Conservation (phyloP, 2,329 filamentous ascomycete species). For the Monilinia fructigena region DNA sequence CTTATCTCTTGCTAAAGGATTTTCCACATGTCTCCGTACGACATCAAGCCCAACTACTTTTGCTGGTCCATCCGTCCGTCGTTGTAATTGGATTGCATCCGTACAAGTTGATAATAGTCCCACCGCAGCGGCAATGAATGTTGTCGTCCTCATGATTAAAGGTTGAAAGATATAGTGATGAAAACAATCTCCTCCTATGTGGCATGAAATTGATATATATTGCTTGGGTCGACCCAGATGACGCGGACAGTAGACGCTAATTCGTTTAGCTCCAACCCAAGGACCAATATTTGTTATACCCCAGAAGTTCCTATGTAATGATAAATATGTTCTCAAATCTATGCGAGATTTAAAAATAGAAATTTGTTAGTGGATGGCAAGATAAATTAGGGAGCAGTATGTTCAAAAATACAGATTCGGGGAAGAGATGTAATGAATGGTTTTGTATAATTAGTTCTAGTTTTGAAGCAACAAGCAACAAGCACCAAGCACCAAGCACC, state of each 20-base stretch:
- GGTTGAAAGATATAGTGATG: background rate
- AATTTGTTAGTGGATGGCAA: background rate
- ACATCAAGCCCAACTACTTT: slow-evolving; percentile 39
- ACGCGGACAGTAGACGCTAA: slow-evolving; percentile 28
- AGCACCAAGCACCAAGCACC: background rate
- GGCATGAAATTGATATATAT: slow-evolving; percentile 17
- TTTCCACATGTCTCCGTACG: slow-evolving; percentile 31
- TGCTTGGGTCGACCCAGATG: slow-evolving; percentile 23
- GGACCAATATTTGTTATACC: slow-evolving; percentile 7
- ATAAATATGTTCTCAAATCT: background rate
- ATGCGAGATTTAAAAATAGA: background rate
- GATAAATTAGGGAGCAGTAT: background rate
- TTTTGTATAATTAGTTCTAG: too few species aligned
- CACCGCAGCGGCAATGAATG: slow-evolving; percentile 34
- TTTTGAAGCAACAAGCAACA: background rate
- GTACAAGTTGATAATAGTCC: slow-evolving; percentile 34
- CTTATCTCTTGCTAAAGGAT: slow-evolving; percentile 38
- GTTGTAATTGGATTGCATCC: slow-evolving; percentile 35
- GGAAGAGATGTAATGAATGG: background rate
- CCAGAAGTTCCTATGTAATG: background rate
- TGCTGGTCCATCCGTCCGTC: slow-evolving; percentile 35
- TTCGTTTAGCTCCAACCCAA: slow-evolving; percentile 23
- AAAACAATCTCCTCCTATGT: slow-evolving; percentile 14
- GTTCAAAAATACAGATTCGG: slow-evolving; percentile 8
- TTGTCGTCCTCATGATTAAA: slow-evolving; percentile 35